Conservation (phyloP, 306 rosid genomes). For the Erythrophleum fordii region DNA sequence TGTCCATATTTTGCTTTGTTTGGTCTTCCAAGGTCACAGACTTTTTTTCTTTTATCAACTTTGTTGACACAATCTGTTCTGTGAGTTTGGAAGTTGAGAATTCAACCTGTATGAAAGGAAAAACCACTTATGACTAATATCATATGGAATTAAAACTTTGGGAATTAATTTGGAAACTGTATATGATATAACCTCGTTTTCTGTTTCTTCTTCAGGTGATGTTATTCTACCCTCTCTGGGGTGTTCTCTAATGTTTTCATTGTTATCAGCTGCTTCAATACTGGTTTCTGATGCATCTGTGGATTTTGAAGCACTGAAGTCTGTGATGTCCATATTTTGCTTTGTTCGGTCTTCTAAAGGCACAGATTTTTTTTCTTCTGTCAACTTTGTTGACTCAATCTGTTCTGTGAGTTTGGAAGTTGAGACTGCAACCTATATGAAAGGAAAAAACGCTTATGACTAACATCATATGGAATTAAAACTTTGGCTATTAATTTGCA, state of each 20-base stretch:
- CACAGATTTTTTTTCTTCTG: neutral
- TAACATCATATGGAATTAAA: neutral
- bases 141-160: neutral
- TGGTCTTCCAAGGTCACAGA: neutral
- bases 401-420: constrained; percentile 11
- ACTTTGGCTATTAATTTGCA: neutral
- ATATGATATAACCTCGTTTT: neutral
- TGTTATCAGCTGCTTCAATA: neutral
- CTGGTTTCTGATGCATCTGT: constrained; percentile 5
- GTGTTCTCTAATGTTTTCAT: neutral
- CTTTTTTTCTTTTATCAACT: neutral
- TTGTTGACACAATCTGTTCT: neutral
- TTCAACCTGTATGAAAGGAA: neutral
- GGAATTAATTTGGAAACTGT: neutral
- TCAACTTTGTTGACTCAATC: neutral
- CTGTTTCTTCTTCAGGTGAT: neutral
- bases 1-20: neutral
- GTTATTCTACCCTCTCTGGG: neutral
- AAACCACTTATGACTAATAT: neutral
- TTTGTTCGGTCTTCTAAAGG: neutral
- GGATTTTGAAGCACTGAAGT: neutral
- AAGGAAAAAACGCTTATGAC: neutral
- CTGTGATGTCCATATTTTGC: neutral
- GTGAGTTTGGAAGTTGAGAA: neutral
- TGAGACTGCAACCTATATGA: constrained; percentile 21